A percentile compares a stretch with the other conserved stretches of the same genome.
Evolutionary conservation across 1,284 basidiomycete species (phyloP).

Genomic region (Amylostereum areolatum): DNA sequence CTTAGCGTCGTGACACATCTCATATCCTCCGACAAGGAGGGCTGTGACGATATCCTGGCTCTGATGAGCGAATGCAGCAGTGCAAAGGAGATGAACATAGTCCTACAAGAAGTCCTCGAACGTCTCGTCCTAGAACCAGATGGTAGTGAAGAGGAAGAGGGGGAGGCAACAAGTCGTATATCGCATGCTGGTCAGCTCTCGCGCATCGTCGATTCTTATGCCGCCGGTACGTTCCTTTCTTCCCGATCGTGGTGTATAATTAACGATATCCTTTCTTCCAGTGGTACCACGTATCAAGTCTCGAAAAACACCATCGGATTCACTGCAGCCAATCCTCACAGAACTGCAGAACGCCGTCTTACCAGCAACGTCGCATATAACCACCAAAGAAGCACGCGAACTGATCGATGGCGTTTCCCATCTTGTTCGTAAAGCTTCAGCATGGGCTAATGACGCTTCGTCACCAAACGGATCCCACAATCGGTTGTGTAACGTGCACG

Average conservation of each 20-base stretch:
- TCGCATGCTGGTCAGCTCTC: conserved; percentile 24
- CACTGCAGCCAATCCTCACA: conserved; percentile 11
- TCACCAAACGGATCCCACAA: conserved; percentile 11
- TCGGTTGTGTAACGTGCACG: conserved; percentile 16
- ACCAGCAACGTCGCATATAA: neutral
- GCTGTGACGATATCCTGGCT: conserved; percentile 36
- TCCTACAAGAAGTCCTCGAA: conserved; percentile 55
- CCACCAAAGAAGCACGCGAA: conserved; percentile 6
- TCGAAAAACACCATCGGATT: conserved; percentile 37
- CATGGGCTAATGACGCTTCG: conserved; percentile 6
- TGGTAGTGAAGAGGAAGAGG: conserved; percentile 22
- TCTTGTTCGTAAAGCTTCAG: conserved; percentile 6
- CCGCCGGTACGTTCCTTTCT: conserved; percentile 26
- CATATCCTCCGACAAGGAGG: conserved; percentile 29
- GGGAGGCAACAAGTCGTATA: conserved; percentile 19
- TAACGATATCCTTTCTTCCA: conserved; percentile 16
- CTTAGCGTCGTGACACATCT: conserved; percentile 42
- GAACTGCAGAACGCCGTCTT: conserved; percentile 11
- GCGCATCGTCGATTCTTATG: conserved; percentile 33
- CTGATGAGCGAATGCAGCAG: conserved; percentile 38
- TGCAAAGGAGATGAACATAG: conserved; percentile 58
- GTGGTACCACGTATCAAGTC: conserved; percentile 45
- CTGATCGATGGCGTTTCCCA: conserved; percentile 5
- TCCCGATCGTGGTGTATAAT: neutral
- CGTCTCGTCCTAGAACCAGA: conserved; percentile 31